Base-by-base conservation (phyloP, 192 early-diverging fungal genomes). In the Chytriomyces hyalinus region DNA sequence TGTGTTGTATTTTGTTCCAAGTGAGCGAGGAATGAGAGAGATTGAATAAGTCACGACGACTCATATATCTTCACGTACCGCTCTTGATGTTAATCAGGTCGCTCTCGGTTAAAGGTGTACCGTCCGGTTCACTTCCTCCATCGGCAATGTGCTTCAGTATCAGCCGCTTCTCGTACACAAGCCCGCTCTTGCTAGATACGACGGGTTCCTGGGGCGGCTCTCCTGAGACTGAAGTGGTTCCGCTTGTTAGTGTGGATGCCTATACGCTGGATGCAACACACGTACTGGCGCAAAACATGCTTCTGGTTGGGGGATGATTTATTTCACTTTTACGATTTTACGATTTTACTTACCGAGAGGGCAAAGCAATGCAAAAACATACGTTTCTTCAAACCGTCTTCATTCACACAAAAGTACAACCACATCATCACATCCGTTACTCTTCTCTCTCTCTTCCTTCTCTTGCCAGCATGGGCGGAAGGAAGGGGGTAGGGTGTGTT, bases 121-220 rank as follows among this genome's bases (percentile, higher is more conserved):
- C 92, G 46, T 91, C 88, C 20, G 97, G 96, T 81, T 95, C 94
- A 65, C 86, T 89, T 49, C 92, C 92, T 80, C 91, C 85, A 65
- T 97, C 93, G 43, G 86, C 88, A 49, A 98, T 87, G 76, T 96
- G 91, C 80, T 97, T 98, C 70, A 90, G 75, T 75, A 97, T 93
- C 65, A 99, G 83, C 70, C 93, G 84, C 75, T 89, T 91, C 77
- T 99, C 96, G 84, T 92, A 99, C 46, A 99, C 73, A 61, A 92
- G 86, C 20, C 96, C 96, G 20, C 90, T 90, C 80, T 93, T 93
- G 64, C 87, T 81, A 5, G 94, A 96, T 62, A 97, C 86, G 36
- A 99, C 97, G 5, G 97, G 96, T 73, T 94, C 89, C 67, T 87
- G 85, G 51, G 94, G 93, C 46, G 90, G 85, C 83, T 97, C 95